Evolutionary conservation across 129 eudicot genomes (phyloP).

Genomic region (Logfia minima): DNA sequence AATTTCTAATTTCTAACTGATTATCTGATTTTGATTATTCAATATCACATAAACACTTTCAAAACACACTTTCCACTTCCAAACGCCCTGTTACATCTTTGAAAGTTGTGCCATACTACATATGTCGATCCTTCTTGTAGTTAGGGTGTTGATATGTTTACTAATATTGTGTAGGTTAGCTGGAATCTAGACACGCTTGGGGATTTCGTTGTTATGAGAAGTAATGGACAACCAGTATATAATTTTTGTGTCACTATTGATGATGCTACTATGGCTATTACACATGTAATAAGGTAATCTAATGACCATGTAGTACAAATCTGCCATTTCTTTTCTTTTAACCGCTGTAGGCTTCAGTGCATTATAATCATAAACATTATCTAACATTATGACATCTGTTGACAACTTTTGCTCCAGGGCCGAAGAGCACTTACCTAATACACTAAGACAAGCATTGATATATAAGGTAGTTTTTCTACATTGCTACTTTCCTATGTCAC

Average conservation of each 20-base stretch:
- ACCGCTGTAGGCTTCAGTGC: conserved; percentile 14
- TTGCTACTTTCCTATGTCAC: conserved; percentile 5
- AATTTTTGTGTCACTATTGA: conserved; percentile 97
- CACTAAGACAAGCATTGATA: conserved; percentile 93
- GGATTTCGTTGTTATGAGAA: conserved; percentile 97
- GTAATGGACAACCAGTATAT: conserved; percentile 98
- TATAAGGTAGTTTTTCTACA: conserved; percentile 57
- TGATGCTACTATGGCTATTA: conserved; percentile 98
- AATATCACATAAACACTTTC: background rate
- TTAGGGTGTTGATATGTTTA: conserved; percentile 45
- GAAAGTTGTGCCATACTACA: conserved; percentile 4
- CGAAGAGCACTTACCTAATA: conserved; percentile 98
- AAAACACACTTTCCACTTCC: background rate
- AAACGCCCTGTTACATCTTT: conserved; percentile 4
- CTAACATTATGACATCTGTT: conserved; percentile 15
- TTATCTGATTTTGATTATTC: background rate
- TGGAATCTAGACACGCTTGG: conserved; percentile 96
- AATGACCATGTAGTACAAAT: conserved; percentile 3
- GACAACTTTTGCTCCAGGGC: conserved; percentile 56
- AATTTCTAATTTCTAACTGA: background rate
- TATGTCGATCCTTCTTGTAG: background rate
- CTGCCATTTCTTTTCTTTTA: conserved; percentile 3
- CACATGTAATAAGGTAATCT: conserved; percentile 88
- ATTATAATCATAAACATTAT: conserved; percentile 1
- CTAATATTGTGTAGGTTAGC: conserved; percentile 67